phyloP scores from a whole-genome alignment of 441 rosid species.

The Metrosideros polymorpha region DNA sequence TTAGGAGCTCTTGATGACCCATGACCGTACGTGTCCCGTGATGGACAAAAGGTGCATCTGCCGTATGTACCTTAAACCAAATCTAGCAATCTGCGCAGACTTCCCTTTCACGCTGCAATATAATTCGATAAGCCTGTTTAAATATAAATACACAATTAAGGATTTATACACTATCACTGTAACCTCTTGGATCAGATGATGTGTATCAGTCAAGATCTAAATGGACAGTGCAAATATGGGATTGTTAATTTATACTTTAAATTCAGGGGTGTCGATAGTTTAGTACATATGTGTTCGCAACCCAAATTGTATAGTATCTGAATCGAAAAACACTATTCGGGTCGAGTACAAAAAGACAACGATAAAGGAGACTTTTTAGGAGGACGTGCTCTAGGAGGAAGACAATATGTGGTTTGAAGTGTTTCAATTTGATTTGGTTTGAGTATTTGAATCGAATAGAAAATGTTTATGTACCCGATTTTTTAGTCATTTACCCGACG shows the following conservation, averaged over 20 bases:
- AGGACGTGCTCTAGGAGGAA: too few species aligned
- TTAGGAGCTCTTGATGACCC: background rate
- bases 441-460: too few species aligned
- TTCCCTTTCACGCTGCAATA: background rate
- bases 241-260: background rate
- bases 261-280: background rate
- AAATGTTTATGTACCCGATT: too few species aligned
- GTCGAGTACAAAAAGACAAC: accelerated
- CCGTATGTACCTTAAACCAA: too few species aligned
- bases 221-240: background rate
- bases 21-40: accelerated
- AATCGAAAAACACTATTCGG: too few species aligned
- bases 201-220: background rate
- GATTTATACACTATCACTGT: background rate
- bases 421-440: too few species aligned
- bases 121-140: background rate
- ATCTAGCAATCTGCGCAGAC: background rate
- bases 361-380: too few species aligned
- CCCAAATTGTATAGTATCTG: too few species aligned
- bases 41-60: background rate
- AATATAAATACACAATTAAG: background rate
- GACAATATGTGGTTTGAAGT: too few species aligned
- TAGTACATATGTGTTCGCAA: accelerated
- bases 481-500: too few species aligned
- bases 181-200: background rate